phyloP scores from a whole-genome alignment of 2,329 filamentous ascomycete genomes.

The Aspergillus sp. region DNA sequence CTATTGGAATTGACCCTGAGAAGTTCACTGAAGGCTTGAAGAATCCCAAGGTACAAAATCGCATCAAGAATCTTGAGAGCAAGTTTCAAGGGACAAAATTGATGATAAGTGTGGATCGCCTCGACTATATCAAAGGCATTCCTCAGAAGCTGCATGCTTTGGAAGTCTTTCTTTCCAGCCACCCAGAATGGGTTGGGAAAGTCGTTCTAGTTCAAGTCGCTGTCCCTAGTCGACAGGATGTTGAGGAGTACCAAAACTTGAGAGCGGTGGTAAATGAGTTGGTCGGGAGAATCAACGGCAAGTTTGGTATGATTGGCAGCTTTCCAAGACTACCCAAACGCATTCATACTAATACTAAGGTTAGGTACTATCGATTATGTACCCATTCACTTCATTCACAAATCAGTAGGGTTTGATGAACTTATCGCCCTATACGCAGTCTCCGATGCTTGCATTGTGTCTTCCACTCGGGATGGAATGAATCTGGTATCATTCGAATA shows the following conservation, averaged over 20 bases:
- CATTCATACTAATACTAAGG: conserved; percentile 7
- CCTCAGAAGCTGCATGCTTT: conserved; percentile 92
- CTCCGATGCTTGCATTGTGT: conserved; percentile 83
- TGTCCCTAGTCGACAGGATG: conserved; percentile 84
- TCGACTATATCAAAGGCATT: conserved; percentile 97
- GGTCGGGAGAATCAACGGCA: conserved; percentile 90
- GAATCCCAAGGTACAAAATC: conserved; percentile 75
- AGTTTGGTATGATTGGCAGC: conserved; percentile 56
- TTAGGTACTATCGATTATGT: conserved; percentile 86
- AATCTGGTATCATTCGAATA: conserved; percentile 96
- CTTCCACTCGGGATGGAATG: conserved; percentile 90
- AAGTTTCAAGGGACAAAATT: conserved; percentile 93
- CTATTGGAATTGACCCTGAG: conserved; percentile 91
- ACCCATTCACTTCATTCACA: conserved; percentile 96
- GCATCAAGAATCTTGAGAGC: conserved; percentile 72
- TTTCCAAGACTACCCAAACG: not conserved
- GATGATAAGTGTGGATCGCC: conserved; percentile 87
- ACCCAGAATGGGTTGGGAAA: conserved; percentile 94
- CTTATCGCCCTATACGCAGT: conserved; percentile 85
- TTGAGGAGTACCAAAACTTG: conserved; percentile 93
- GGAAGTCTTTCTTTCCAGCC: conserved; percentile 88
- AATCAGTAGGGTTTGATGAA: conserved; percentile 87
- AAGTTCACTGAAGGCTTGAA: conserved; percentile 85
- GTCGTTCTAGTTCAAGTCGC: conserved; percentile 92
- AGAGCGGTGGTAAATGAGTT: conserved; percentile 91